Base-by-base conservation (phyloP, 306 rosid genomes). In the Astragalus membranaceus region DNA sequence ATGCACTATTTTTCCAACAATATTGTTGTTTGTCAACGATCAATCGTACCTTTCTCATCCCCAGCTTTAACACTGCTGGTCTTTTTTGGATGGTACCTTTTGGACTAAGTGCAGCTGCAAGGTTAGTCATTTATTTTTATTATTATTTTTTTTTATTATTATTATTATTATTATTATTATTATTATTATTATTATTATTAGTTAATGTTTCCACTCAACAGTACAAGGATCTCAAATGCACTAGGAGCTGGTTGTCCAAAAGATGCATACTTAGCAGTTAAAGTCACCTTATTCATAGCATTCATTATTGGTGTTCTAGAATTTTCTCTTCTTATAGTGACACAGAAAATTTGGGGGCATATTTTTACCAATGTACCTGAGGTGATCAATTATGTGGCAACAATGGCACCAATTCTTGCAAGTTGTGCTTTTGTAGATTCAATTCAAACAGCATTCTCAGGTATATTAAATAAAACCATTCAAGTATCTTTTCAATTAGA, bases 211-310 rank as follows among this genome's bases (percentile, higher is more conserved):
- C 4, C 36, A n/a, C 42, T 64, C n/a, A 58, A 75, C 74, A 89
- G 97, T 75, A 89, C 87, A 35, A 80, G 98, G 60, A 88, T 87
- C 35, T 87, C 98, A 30, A 89, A 89, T 39, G 90, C 86, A 77
- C 75, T 92, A 9, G 92, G 98, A 37, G 89, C 92, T 47, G 94
- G 90, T 13, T 36, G 7, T 75, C 85, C 95, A n/a, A 74, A 77
- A 33, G 70, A 79, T 37, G 92, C 96, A n/a, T 69, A 81, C 41
- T 84, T 92, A 59, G 88, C 95, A 0, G 90, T 84, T 4, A 58
- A 72, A 15, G 85, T 92, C 5, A 80, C 81, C 15, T 17, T 87
- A 33, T 74, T 72, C 44, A 61, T 78, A 55, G 87, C 89, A 39
- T 62, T 85, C 26, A 63, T 58, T 0, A 75, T 41, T 59, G 96